Percentiles rank a stretch among this genome's conserved stretches.
Evolutionary conservation across 2,329 filamentous ascomycete species (phyloP).

Genomic region (Paecilomyces fulvus): DNA sequence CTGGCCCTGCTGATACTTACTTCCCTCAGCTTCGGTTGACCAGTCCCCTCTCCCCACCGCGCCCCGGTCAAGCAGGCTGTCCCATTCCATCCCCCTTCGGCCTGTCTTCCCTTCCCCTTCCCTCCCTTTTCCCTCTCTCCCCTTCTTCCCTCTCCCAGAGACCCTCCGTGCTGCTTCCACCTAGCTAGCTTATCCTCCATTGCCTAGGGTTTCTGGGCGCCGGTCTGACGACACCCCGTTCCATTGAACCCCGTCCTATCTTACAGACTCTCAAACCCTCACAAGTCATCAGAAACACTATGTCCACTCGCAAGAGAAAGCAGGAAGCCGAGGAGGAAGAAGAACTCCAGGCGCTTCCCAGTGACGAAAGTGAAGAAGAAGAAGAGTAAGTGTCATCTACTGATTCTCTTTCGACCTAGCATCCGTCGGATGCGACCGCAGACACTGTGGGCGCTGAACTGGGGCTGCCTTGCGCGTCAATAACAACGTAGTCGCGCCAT

Average conservation of each 20-base stretch:
- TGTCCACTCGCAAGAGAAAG: conserved; percentile 44
- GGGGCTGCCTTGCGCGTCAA: not conserved
- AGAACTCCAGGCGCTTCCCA: conserved; percentile 40
- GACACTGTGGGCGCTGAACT: not conserved
- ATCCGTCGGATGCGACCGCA: not conserved
- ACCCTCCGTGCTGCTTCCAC: conserved; percentile 3
- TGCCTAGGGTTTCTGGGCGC: not conserved
- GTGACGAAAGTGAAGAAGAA: conserved; percentile 43
- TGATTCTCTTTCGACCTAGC: not conserved
- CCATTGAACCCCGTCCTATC: not conserved
- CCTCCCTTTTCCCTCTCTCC: conserved; percentile 1
- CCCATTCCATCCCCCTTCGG: conserved; percentile 40
- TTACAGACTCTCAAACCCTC: not conserved
- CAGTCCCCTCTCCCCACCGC: conserved; percentile 33
- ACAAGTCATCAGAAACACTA: conserved; percentile 12
- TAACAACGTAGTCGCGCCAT: not conserved
- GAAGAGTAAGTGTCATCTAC: conserved; percentile 36
- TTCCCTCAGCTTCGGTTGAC: conserved; percentile 23
- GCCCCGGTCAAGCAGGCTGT: conserved; percentile 47
- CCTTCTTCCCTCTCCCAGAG: conserved; percentile 7
- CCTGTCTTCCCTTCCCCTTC: conserved; percentile 9
- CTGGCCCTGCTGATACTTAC: conserved; percentile 1
- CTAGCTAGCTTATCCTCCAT: not conserved
- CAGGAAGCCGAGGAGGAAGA: conserved; percentile 38
- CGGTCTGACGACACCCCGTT: not conserved